Evolutionary conservation across 352 stramenopile genomes (phyloP).

Genomic region (Phytophthora kernoviae): DNA sequence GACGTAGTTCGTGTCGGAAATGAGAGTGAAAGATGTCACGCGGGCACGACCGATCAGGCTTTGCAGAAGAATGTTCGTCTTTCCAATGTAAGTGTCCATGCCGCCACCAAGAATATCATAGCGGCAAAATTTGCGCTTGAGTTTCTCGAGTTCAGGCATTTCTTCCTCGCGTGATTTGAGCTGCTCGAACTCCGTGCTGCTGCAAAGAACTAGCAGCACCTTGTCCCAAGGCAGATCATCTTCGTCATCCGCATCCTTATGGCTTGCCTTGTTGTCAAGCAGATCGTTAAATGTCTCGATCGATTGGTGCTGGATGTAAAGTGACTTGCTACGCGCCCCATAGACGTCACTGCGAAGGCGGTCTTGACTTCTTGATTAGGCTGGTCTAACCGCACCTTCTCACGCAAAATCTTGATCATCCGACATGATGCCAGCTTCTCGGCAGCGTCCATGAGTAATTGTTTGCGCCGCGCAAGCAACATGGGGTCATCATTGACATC

Average conservation of each 20-base stretch:
- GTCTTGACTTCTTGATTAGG: slow-evolving; percentile 49
- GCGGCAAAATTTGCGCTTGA: slow-evolving; percentile 89
- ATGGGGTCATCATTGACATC: slow-evolving; percentile 92
- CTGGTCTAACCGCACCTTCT: slow-evolving; percentile 47
- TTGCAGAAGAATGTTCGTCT: slow-evolving; percentile 98
- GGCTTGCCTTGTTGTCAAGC: slow-evolving; percentile 68
- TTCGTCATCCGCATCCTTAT: slow-evolving; percentile 34
- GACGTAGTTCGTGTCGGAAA: slow-evolving; percentile 99
- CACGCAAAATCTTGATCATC: slow-evolving; percentile 84
- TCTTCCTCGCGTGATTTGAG: slow-evolving; percentile 96
- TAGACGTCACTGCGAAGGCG: slow-evolving; percentile 93
- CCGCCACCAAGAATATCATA: slow-evolving; percentile 91
- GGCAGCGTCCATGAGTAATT: slow-evolving; percentile 75
- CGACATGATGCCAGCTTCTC: slow-evolving; percentile 78
- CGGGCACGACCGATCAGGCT: slow-evolving; percentile 67
- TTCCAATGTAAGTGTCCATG: slow-evolving; percentile 93
- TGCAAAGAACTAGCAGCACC: slow-evolving; percentile 72
- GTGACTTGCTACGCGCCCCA: slow-evolving; percentile 97
- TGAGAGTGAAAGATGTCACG: slow-evolving; percentile 97
- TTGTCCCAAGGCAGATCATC: slow-evolving; percentile 74
- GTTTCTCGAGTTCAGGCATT: slow-evolving; percentile 92
- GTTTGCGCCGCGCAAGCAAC: slow-evolving; percentile 68
- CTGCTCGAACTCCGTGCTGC: slow-evolving; percentile 95
- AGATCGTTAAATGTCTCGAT: slow-evolving; percentile 98
- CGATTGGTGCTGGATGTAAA: slow-evolving; percentile 99